phyloP scores from a whole-genome alignment of 331 rosid genomes.

The Saraca asoca region DNA sequence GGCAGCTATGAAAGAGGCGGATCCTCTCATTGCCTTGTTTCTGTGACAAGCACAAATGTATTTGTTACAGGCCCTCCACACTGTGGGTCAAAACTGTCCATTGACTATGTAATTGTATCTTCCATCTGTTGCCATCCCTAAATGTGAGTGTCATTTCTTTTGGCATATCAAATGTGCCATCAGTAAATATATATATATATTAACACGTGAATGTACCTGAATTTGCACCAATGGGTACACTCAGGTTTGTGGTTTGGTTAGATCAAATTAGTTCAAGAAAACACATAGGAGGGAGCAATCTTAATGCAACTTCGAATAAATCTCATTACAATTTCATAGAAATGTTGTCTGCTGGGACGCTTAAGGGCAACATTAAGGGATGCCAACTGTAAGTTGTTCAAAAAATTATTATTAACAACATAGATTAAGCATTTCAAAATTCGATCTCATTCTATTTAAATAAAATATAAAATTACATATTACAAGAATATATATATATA shows the following conservation, averaged over 20 bases:
- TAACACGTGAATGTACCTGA: constrained; percentile 93
- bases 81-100: constrained; percentile 92
- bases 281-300: neutral
- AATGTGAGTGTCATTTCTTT: constrained; percentile 97
- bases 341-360: no score
- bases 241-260: constrained; percentile 9
- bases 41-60: constrained; percentile 74
- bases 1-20: constrained; percentile 84
- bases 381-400: constrained; percentile 7
- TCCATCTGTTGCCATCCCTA: constrained; percentile 87
- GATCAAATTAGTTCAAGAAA: neutral
- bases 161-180: constrained; percentile 79
- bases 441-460: no score
- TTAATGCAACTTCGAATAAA: neutral
- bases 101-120: constrained; percentile 79
- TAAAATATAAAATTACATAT: no score
- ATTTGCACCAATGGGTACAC: constrained; percentile 12
- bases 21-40: constrained; percentile 69
- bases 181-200: constrained; percentile 74
- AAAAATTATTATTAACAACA: constrained; percentile 20
- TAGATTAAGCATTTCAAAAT: no score
- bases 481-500: no score
- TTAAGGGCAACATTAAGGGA: neutral
- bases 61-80: constrained; percentile 86
- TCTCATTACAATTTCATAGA: neutral